Base-by-base conservation (phyloP, 169 alveolate species). In the Cryptosporidium viatorum region DNA sequence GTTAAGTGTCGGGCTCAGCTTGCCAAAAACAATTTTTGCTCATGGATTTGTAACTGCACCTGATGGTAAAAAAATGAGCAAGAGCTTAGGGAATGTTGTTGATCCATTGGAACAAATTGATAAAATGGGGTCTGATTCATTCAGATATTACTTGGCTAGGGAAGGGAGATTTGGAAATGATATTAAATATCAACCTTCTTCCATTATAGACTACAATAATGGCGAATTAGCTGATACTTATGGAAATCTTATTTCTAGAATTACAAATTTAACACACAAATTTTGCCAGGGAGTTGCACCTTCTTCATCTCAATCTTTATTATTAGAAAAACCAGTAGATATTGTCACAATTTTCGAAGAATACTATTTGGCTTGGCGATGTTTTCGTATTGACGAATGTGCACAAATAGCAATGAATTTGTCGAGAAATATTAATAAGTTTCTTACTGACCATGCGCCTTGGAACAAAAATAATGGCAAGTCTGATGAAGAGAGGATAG, bases 41-140 rank as follows among this genome's bases (percentile, higher is more conserved):
- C 99, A 97, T 71, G 99, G 99, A 4, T 97, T 97, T 94, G 97
- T 97, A 65, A 86, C 94, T 62, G 98, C 97, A 14, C 92, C 94
- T 7, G 98, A 96, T 70, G 99, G 99, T 12, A 94, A 96, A 51
- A 97, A 97, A 86, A 97, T 97, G 99, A 86, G 97, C 60, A 97
- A 96, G 92, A 93, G 97, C 23, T 91, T 96, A 51, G 97, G 97
- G 48, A 96, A 96, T 91, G 97, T 95, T 21, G 93, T 96, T 18
- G 92, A 94, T 75, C 96, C 97, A 50, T 62, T 92, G 21, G 96
- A 94, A 71, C 93, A 94, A 10, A 86, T 96, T 37, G 93, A 31
- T 18, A 80, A 69, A 23, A 52, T 68, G 16, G 91, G 96, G 18
- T 71, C 94, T 1, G 96, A 95, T 68, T 85, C 94, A 7, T 87